Evolutionary conservation across 306 rosid species (phyloP).

Genomic region (Mucuna pruriens): DNA sequence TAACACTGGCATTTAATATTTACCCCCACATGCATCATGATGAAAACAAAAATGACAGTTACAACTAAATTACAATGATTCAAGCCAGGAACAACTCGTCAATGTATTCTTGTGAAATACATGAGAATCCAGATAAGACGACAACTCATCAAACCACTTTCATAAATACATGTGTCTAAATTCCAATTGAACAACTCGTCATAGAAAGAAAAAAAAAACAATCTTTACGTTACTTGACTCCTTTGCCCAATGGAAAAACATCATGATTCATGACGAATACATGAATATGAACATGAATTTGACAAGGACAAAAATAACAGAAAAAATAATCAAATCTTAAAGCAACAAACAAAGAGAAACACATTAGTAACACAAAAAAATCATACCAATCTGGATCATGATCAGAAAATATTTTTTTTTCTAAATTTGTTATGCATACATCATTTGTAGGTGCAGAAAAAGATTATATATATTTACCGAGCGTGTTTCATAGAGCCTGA

Average conservation of each 20-base stretch:
- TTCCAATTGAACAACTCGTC: constrained; percentile 12
- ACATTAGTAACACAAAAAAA: background rate
- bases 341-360: constrained; percentile 22
- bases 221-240: constrained; percentile 9
- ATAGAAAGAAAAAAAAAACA: background rate
- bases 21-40: constrained; percentile 29
- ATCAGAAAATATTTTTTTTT: background rate
- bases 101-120: constrained; percentile 9
- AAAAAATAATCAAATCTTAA: background rate
- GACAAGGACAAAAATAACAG: background rate
- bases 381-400: constrained; percentile 4
- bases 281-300: constrained; percentile 19
- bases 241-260: constrained; percentile 1
- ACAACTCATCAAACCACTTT: background rate
- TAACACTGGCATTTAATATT: background rate
- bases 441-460: background rate
- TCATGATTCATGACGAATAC: constrained; percentile 3
- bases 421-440: constrained; percentile 35
- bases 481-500: constrained; percentile 91
- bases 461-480: constrained; percentile 63
- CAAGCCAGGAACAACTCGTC: constrained; percentile 10
- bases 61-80: background rate
- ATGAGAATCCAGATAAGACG: constrained; percentile 24
- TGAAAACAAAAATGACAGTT: constrained; percentile 8
- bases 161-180: constrained; percentile 14